Evolutionary conservation across 371 early-diverging fungal species (phyloP).

Genomic region (Racocetra persica): DNA sequence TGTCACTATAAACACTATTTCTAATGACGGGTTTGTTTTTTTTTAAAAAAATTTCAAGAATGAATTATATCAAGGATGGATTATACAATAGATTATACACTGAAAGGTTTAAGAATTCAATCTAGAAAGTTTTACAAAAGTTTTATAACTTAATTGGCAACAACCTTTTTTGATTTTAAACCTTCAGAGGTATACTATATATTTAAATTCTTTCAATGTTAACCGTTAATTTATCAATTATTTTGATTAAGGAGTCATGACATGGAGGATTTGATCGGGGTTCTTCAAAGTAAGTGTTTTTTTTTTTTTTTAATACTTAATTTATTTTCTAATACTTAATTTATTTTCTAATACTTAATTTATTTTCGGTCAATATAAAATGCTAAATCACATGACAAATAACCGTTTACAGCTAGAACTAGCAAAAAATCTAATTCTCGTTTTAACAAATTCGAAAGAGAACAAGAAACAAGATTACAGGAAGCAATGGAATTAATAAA

Average conservation of each 20-base stretch:
- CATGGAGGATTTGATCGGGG: slow-evolving; percentile 12
- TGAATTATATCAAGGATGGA: no score
- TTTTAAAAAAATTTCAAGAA: not conserved
- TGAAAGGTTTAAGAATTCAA: no score
- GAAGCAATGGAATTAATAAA: slow-evolving; percentile 8
- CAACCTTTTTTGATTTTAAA: not conserved
- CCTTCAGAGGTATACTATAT: no score
- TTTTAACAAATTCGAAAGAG: slow-evolving; percentile 16
- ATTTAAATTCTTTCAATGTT: no score
- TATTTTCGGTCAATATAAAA: not conserved
- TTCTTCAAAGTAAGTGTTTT: not conserved
- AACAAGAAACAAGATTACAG: not conserved
- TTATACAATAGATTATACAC: no score
- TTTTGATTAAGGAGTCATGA: slow-evolving; percentile 12
- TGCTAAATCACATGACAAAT: not conserved
- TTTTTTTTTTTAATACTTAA: not conserved
- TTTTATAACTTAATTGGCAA: not conserved
- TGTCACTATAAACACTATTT: not conserved
- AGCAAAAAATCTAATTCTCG: not conserved
- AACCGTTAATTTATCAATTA: no score
- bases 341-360: not conserved
- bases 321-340: not conserved
- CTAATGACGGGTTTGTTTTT: not conserved
- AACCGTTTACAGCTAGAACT: not conserved
- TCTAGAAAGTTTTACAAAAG: no score